These are phyloP conservation scores for Fonsecaea multimorphosa DNA, from an alignment of 2,329 filamentous ascomycete genomes.

Conservation along the genomic window DNA sequence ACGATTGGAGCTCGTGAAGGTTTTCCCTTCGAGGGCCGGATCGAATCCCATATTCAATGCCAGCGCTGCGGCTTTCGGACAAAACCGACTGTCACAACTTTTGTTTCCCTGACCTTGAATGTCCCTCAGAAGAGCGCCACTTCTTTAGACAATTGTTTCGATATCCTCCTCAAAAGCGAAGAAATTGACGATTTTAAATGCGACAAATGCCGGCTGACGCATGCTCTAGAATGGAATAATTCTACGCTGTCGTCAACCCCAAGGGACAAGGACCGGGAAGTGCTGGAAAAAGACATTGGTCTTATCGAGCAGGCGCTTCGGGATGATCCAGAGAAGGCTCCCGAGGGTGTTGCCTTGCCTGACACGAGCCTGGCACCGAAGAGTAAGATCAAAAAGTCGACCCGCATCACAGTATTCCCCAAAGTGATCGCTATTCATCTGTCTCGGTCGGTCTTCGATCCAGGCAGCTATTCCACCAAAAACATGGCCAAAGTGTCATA, in stretches of 20 bases:
- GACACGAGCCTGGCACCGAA: conserved; percentile 76
- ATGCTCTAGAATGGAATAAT: conserved; percentile 71
- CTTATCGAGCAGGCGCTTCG: conserved; percentile 73
- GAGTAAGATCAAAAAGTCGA: conserved; percentile 83
- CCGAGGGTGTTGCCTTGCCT: conserved; percentile 75
- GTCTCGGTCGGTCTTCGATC: conserved; percentile 89
- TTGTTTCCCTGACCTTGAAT: conserved; percentile 89
- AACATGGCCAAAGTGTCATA: conserved; percentile 95
- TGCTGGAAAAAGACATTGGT: conserved; percentile 64
- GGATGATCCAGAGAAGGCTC: conserved; percentile 79
- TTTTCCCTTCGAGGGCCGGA: conserved; percentile 89
- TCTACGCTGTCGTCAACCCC: conserved; percentile 63
- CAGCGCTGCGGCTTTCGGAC: conserved; percentile 88
- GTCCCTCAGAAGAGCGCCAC: conserved; percentile 85
- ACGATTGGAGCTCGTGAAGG: conserved; percentile 61
- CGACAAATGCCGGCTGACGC: conserved; percentile 85
- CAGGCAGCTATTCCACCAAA: conserved; percentile 77
- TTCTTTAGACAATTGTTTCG: conserved; percentile 85
- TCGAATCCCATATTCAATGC: conserved; percentile 95
- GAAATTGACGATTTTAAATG: conserved; percentile 97
- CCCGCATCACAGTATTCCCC: conserved; percentile 84
- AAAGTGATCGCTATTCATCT: conserved; percentile 91
- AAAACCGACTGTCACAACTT: conserved; percentile 79
- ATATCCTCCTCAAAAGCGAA: conserved; percentile 91
- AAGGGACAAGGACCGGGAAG: conserved; percentile 59